Conservation (phyloP, 2,329 filamentous ascomycete species). For the Pseudocercospora pini-densiflorae region DNA sequence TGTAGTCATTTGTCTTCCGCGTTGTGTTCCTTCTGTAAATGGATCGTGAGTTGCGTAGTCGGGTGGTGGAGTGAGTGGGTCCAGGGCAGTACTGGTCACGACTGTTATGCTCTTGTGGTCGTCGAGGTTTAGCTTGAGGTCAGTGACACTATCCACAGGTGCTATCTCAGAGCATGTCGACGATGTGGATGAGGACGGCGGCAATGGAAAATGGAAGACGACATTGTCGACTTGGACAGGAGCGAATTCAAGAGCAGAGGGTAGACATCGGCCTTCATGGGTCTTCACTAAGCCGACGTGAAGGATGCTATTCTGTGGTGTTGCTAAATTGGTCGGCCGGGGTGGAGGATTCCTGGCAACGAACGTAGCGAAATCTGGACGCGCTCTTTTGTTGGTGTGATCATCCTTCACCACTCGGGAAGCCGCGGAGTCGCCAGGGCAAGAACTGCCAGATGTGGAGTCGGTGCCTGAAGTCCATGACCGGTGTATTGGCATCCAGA, state of each 20-base stretch:
- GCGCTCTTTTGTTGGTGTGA: constrained; percentile 6
- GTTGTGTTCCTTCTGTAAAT: neutral
- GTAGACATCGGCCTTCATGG: constrained; percentile 17
- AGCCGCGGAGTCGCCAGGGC: constrained; percentile 5
- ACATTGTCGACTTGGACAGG: constrained; percentile 19
- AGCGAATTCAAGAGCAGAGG: constrained; percentile 14
- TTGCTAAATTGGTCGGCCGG: constrained; percentile 8
- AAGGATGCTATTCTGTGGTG: constrained; percentile 9
- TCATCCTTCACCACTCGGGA: constrained; percentile 5
- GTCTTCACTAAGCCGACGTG: constrained; percentile 19
- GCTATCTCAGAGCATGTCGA: neutral
- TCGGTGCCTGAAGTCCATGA: constrained; percentile 4
- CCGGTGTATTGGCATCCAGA: constrained; percentile 5
- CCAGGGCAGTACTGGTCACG: neutral
- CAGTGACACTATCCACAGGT: neutral
- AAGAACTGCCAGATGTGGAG: constrained; percentile 7
- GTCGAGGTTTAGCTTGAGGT: neutral
- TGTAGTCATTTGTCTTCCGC: constrained; percentile 4
- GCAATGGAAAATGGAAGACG: constrained; percentile 19
- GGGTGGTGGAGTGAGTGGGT: neutral
- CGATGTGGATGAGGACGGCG: constrained; percentile 1
- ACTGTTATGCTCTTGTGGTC: constrained; percentile 2
- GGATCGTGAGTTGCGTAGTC: neutral
- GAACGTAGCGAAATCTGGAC: constrained; percentile 5
- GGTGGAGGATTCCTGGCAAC: constrained; percentile 2